phyloP scores from a whole-genome alignment of 2,329 filamentous ascomycete species.

The Colletotrichum euphorbiae region DNA sequence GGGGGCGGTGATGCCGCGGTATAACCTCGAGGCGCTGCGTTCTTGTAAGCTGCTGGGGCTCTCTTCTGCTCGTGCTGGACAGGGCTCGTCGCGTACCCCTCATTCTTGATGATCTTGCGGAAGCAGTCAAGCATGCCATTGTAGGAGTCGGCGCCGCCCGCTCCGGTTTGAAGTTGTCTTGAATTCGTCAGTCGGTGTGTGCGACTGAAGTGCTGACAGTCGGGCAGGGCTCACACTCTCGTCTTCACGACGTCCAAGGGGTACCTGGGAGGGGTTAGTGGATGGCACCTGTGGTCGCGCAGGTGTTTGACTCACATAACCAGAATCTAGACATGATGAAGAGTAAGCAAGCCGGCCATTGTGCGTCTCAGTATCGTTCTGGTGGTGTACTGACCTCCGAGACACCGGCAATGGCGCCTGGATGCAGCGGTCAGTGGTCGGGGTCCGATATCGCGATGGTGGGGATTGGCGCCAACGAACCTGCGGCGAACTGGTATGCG shows the following conservation, averaged over 20 bases:
- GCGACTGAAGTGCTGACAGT: slow-evolving; percentile 39
- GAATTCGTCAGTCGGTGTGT: slow-evolving; percentile 43
- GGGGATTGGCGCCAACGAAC: slow-evolving; percentile 60
- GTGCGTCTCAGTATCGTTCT: neutral
- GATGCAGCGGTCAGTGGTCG: slow-evolving; percentile 44
- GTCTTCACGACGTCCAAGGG: slow-evolving; percentile 99
- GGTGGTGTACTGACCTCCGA: slow-evolving; percentile 81
- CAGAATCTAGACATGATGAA: slow-evolving; percentile 73
- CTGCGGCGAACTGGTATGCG: slow-evolving; percentile 93
- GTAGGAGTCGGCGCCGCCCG: slow-evolving; percentile 84
- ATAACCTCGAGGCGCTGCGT: slow-evolving; percentile 83
- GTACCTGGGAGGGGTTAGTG: slow-evolving; percentile 73
- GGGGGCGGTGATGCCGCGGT: slow-evolving; percentile 94
- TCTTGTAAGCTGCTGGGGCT: slow-evolving; percentile 22
- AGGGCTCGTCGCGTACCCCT: slow-evolving; percentile 74
- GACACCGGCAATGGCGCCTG: slow-evolving; percentile 94
- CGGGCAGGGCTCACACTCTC: slow-evolving; percentile 76
- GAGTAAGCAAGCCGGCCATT: slow-evolving; percentile 44
- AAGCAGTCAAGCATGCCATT: slow-evolving; percentile 99
- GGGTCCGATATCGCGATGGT: slow-evolving; percentile 41
- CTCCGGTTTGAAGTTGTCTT: slow-evolving; percentile 88
- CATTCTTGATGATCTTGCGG: slow-evolving; percentile 93
- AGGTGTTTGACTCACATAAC: slow-evolving; percentile 73
- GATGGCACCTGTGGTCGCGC: slow-evolving; percentile 36
- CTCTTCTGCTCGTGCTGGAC: neutral